Evolutionary conservation across 306 rosid species (phyloP).

Genomic region (Sindora glabra): DNA sequence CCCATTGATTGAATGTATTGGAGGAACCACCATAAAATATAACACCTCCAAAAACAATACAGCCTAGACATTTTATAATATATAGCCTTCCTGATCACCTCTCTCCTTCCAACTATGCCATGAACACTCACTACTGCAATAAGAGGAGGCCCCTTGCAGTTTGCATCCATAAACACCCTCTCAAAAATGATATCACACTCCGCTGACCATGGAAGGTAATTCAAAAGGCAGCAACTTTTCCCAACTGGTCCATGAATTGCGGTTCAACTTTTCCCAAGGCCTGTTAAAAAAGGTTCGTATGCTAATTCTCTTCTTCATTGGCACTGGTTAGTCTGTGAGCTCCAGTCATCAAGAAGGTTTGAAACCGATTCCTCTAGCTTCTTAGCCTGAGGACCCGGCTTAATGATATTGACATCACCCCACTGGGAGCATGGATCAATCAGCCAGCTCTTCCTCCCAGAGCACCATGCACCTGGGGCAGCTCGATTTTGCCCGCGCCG

Average conservation of each 20-base stretch:
- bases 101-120: conserved; percentile 25
- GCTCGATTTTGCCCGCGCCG: conserved; percentile 43
- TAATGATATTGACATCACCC: conserved; percentile 64
- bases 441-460: conserved; percentile 70
- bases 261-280: conserved; percentile 19
- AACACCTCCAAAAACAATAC: conserved; percentile 27
- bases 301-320: conserved; percentile 30
- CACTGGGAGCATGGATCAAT: conserved; percentile 80
- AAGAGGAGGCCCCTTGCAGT: too few species aligned
- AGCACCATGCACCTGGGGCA: conserved; percentile 79
- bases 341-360: conserved; percentile 68
- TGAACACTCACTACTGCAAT: conserved; percentile 22
- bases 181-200: conserved; percentile 19
- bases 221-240: conserved; percentile 19
- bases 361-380: conserved; percentile 60
- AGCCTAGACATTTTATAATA: conserved; percentile 17
- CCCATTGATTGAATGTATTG: conserved; percentile 27
- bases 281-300: conserved; percentile 23
- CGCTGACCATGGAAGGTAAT: conserved; percentile 37
- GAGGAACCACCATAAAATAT: conserved; percentile 35
- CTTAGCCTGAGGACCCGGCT: conserved; percentile 74
- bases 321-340: conserved; percentile 58
- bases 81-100: conserved; percentile 11
- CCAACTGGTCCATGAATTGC: not conserved
- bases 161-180: conserved; percentile 1